A percentile compares a stretch with the other conserved stretches of the same genome.
These are phyloP conservation scores for Beauveria australis DNA, from an alignment of 2,329 filamentous ascomycete species.

Conservation along the genomic window DNA sequence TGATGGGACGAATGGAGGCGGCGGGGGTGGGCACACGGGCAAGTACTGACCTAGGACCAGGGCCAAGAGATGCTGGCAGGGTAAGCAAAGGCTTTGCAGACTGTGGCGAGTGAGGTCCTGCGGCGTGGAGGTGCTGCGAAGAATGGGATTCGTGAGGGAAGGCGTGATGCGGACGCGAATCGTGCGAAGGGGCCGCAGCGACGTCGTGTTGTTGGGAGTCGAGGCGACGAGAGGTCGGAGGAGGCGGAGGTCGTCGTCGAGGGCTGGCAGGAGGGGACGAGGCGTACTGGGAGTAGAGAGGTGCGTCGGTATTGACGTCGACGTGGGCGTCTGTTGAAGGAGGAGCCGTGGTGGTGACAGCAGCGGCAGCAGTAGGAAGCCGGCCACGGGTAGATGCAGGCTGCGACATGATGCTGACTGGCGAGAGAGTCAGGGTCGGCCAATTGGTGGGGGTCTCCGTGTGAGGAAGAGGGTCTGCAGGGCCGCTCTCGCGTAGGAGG, in stretches of 20 bases:
- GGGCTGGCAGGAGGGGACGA: slow-evolving; percentile 4
- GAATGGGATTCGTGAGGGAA: not conserved
- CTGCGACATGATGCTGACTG: slow-evolving; percentile 10
- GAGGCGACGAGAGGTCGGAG: not conserved
- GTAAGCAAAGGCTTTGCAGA: not conserved
- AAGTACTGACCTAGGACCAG: slow-evolving; percentile 6
- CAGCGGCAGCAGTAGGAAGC: not conserved
- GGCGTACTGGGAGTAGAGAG: not conserved
- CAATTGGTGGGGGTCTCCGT: not conserved
- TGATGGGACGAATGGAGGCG: not conserved
- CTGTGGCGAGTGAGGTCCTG: not conserved
- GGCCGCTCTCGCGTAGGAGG: slow-evolving; percentile 13
- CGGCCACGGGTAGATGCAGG: not conserved
- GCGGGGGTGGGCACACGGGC: not conserved
- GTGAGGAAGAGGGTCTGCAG: not conserved
- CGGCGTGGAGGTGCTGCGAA: not conserved
- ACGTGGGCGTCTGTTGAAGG: not conserved
- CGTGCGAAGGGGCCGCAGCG: not conserved
- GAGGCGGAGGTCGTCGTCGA: slow-evolving; percentile 1
- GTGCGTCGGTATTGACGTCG: not conserved
- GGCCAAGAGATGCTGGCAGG: not conserved
- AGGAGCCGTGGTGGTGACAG: not conserved
- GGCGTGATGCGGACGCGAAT: not conserved
- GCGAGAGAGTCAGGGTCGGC: not conserved
- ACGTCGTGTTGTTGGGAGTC: not conserved